These are phyloP conservation scores for Flaveria ramosissima DNA, from an alignment of 129 eudicot genomes.

Conservation along the genomic window DNA sequence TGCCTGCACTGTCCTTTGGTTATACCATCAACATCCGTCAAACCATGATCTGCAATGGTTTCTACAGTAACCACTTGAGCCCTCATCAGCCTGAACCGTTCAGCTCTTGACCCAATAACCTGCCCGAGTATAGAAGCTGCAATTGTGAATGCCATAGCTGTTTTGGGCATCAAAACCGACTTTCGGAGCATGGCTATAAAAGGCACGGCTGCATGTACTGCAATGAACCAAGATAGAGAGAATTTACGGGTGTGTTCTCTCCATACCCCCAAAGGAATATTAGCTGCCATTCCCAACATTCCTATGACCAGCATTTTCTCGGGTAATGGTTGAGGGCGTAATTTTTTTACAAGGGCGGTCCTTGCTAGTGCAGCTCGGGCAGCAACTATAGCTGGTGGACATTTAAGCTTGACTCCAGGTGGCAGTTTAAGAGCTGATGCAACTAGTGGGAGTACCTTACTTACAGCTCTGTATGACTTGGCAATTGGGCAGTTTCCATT, in stretches of 20 bases:
- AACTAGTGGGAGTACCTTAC: slow-evolving; percentile 64
- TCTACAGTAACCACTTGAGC: slow-evolving; percentile 29
- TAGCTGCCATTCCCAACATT: slow-evolving; percentile 70
- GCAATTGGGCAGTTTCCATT: slow-evolving; percentile 85
- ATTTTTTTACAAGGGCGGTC: slow-evolving; percentile 65
- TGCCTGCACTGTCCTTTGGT: slow-evolving; percentile 35
- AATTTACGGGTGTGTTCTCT: slow-evolving; percentile 77
- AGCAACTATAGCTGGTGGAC: slow-evolving; percentile 81
- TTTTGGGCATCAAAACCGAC: slow-evolving; percentile 69
- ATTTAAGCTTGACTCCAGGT: slow-evolving; percentile 64
- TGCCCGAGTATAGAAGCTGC: slow-evolving; percentile 78
- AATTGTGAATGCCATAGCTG: slow-evolving; percentile 82
- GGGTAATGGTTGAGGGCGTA: slow-evolving; percentile 77
- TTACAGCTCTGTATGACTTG: slow-evolving; percentile 78
- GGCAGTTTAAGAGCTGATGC: slow-evolving; percentile 70
- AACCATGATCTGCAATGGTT: slow-evolving; percentile 25
- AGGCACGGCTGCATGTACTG: slow-evolving; percentile 86
- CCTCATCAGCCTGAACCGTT: slow-evolving; percentile 58
- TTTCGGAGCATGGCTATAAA: slow-evolving; percentile 86
- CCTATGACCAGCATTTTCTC: slow-evolving; percentile 73
- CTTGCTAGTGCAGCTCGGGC: slow-evolving; percentile 82
- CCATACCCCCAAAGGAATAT: slow-evolving; percentile 79
- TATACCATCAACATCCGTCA: slow-evolving; percentile 21
- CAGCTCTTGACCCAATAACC: slow-evolving; percentile 67
- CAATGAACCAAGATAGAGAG: slow-evolving; percentile 75